Conservation (phyloP, 148 eudicot species). For the Heliosperma pusillum region DNA sequence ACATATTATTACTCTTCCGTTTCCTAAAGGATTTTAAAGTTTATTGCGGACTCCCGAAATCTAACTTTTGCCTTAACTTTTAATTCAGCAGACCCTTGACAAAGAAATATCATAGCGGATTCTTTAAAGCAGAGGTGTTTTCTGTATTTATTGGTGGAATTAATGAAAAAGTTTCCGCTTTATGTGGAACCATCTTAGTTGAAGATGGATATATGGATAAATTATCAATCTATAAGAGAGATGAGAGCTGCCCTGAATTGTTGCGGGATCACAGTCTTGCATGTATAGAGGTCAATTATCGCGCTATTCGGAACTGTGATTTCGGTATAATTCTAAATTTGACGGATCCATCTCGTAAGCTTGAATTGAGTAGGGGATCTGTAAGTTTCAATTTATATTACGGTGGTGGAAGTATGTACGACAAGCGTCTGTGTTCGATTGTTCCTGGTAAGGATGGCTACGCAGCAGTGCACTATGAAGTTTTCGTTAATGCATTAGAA, state of each 20-base stretch:
- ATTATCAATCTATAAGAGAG: slow-evolving; percentile 6
- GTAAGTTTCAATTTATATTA: background rate
- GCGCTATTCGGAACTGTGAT: background rate
- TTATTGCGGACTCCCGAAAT: background rate
- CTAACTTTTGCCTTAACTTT: background rate
- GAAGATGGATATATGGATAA: background rate
- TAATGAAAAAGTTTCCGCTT: background rate
- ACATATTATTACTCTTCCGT: no score
- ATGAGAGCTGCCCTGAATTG: background rate
- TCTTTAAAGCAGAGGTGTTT: background rate
- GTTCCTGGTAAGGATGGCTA: slow-evolving; percentile 11
- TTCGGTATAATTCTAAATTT: background rate
- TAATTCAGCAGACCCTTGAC: background rate
- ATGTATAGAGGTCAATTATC: slow-evolving; percentile 3
- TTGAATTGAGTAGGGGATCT: slow-evolving; percentile 8
- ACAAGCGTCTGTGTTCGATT: slow-evolving; percentile 4
- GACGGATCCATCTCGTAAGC: background rate
- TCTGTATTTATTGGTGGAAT: background rate
- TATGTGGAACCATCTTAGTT: background rate
- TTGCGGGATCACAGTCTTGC: background rate
- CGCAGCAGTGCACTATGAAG: slow-evolving; percentile 4
- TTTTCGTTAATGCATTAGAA: background rate
- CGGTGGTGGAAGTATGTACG: background rate
- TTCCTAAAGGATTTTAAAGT: no score
- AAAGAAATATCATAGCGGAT: background rate